Conservation (phyloP, 345 rosid genomes). For the Noccaea bulbosa region DNA sequence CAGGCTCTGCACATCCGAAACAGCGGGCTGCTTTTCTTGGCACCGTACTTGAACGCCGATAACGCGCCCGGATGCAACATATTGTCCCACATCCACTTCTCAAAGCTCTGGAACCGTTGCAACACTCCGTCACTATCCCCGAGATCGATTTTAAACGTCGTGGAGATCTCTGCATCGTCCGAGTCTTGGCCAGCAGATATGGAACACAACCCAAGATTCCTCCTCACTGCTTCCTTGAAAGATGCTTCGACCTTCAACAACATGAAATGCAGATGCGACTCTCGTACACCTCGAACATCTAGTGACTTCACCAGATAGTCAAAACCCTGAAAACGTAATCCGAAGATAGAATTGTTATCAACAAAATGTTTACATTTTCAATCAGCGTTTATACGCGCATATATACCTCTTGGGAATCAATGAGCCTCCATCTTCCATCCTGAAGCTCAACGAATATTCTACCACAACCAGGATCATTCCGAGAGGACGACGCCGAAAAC, state of each 20-base stretch:
- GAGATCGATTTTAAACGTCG: constrained; percentile 62
- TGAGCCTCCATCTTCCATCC: constrained; percentile 79
- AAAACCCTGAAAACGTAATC: constrained; percentile 57
- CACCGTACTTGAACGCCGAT: constrained; percentile 62
- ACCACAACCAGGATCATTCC: constrained; percentile 84
- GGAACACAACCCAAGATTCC: constrained; percentile 28
- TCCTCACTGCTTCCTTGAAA: constrained; percentile 68
- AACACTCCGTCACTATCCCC: constrained; percentile 59
- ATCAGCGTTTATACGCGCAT: neutral
- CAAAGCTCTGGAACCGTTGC: constrained; percentile 72
- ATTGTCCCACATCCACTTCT: constrained; percentile 73
- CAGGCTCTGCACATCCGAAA: constrained; percentile 61
- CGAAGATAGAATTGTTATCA: neutral
- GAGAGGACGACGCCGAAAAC: constrained; percentile 70
- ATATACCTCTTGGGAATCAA: constrained; percentile 80
- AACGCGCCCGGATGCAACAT: constrained; percentile 44
- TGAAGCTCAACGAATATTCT: constrained; percentile 80
- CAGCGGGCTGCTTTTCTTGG: constrained; percentile 56
- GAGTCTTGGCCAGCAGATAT: constrained; percentile 43
- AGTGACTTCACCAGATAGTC: constrained; percentile 63
- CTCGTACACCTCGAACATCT: constrained; percentile 84
- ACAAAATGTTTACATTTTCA: constrained; percentile 9
- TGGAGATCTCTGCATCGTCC: constrained; percentile 60
- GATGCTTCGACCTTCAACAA: constrained; percentile 69
- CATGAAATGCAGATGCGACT: constrained; percentile 71